These are phyloP conservation scores for Elsinoe australis DNA, from an alignment of 2,329 filamentous ascomycete genomes.

Conservation along the genomic window DNA sequence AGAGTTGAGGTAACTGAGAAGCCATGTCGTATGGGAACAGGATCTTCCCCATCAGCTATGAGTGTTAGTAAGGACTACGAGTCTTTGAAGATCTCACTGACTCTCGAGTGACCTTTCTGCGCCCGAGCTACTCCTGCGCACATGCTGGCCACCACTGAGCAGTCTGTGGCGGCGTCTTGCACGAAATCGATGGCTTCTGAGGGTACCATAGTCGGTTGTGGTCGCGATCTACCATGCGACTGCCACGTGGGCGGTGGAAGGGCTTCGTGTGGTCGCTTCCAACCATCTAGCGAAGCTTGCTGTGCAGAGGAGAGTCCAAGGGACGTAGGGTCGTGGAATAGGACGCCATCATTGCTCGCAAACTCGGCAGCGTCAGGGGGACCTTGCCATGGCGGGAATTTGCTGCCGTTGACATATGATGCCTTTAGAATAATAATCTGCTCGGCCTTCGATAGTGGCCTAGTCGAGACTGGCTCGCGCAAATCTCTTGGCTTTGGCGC, in stretches of 20 bases:
- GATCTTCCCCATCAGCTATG: conserved; percentile 60
- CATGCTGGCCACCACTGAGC: conserved; percentile 91
- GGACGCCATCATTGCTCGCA: conserved; percentile 40
- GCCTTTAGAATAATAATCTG: conserved; percentile 68
- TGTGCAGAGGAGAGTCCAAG: conserved; percentile 71
- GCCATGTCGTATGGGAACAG: conserved; percentile 66
- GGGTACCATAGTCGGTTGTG: conserved; percentile 49
- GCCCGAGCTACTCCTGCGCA: conserved; percentile 70
- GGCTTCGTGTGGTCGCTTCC: conserved; percentile 69
- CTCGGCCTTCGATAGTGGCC: conserved; percentile 62
- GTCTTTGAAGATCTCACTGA: conserved; percentile 40
- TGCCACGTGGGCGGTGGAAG: conserved; percentile 42
- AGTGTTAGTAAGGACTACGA: neutral
- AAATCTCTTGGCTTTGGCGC: conserved; percentile 31
- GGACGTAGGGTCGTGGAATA: conserved; percentile 55
- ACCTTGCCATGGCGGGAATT: conserved; percentile 77
- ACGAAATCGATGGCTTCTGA: conserved; percentile 67
- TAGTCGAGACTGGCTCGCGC: conserved; percentile 46
- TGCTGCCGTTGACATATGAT: conserved; percentile 71
- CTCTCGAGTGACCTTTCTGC: conserved; percentile 60
- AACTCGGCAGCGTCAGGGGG: conserved; percentile 58
- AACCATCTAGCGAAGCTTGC: conserved; percentile 66
- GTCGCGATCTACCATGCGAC: conserved; percentile 11
- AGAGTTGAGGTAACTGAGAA: conserved; percentile 53
- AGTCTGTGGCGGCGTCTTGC: conserved; percentile 92